A percentile compares a stretch with the other conserved stretches of the same genome.
These are phyloP conservation scores for Rhododendron vialii DNA, from an alignment of 148 eudicot genomes.

Conservation along the genomic window DNA sequence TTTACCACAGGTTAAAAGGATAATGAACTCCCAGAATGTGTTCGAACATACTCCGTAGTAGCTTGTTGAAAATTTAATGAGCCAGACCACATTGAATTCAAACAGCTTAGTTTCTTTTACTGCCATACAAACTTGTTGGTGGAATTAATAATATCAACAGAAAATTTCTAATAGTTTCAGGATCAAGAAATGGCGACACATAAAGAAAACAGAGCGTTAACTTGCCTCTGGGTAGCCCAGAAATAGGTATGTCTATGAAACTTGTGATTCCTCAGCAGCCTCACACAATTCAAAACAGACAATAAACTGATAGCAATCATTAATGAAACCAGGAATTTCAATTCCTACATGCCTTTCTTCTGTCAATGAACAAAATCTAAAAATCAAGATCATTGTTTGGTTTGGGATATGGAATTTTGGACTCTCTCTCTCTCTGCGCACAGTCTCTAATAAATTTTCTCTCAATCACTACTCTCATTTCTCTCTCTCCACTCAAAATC, in stretches of 20 bases:
- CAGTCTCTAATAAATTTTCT: too few relatives aligned
- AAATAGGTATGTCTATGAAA: not conserved
- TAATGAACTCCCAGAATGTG: not conserved
- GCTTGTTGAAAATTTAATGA: not conserved
- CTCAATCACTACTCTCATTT: too few relatives aligned
- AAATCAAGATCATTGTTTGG: not conserved
- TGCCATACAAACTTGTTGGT: too few relatives aligned
- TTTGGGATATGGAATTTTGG: too few relatives aligned
- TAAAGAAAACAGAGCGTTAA: not conserved
- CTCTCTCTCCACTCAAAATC: too few relatives aligned
- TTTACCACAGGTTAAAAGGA: not conserved
- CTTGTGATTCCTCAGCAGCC: not conserved
- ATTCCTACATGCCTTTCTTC: not conserved
- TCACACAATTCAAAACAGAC: not conserved
- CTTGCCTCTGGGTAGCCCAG: not conserved
- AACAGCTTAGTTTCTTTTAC: too few relatives aligned
- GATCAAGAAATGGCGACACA: not conserved
- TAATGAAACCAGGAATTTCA: not conserved
- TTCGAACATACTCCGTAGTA: not conserved
- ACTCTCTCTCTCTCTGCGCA: too few relatives aligned
- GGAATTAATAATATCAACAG: too few relatives aligned
- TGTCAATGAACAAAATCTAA: not conserved
- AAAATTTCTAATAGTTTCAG: not conserved
- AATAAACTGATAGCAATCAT: not conserved
- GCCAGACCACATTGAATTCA: too few relatives aligned